Conservation (phyloP, 2,329 filamentous ascomycete genomes). For the Fusarium circinatum region DNA sequence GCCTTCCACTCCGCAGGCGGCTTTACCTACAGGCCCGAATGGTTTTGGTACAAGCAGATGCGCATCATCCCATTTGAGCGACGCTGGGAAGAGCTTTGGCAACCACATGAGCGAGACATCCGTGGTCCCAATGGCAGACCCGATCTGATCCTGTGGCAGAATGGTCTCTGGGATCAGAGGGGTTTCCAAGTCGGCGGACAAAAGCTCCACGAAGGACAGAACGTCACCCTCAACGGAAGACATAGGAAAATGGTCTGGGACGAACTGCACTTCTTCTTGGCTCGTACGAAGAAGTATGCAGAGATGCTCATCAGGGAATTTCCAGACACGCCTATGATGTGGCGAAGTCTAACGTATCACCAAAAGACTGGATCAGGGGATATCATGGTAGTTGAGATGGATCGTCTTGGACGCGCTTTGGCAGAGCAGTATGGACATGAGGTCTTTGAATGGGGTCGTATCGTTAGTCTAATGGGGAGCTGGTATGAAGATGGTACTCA, state of each 20-base stretch:
- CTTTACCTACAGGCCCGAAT: neutral
- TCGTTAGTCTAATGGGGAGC: neutral
- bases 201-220: neutral
- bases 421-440: neutral
- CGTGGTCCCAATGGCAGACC: neutral
- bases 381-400: slow-evolving; percentile 2
- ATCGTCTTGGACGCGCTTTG: slow-evolving; percentile 1
- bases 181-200: slow-evolving; percentile 1
- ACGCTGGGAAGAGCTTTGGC: slow-evolving; percentile 2
- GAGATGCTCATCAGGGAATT: neutral
- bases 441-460: slow-evolving; percentile 3
- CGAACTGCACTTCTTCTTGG: neutral
- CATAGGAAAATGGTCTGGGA: slow-evolving; percentile 4
- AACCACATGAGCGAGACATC: neutral
- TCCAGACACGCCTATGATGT: neutral
- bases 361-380: neutral
- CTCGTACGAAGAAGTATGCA: neutral
- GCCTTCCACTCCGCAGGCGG: neutral
- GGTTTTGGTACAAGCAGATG: slow-evolving; percentile 12
- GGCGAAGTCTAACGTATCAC: neutral
- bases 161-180: slow-evolving; percentile 1
- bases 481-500: neutral
- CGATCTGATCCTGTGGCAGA: neutral
- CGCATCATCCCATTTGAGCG: neutral
- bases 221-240: neutral